phyloP scores from a whole-genome alignment of 306 rosid genomes.

The Begonia peltatifolia region DNA sequence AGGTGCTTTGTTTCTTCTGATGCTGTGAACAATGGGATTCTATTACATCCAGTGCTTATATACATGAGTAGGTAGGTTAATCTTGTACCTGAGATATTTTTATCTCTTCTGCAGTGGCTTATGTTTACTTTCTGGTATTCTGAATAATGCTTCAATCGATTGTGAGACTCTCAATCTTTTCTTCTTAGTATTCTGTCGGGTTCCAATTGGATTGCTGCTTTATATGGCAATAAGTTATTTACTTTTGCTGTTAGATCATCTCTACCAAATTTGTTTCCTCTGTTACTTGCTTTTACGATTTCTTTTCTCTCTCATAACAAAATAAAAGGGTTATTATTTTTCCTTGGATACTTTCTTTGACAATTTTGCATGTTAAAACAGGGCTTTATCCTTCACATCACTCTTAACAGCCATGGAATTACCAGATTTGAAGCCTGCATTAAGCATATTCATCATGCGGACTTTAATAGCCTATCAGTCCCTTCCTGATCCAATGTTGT shows the following conservation, averaged over 20 bases:
- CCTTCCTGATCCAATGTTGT: conserved; percentile 70
- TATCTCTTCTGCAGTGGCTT: not conserved
- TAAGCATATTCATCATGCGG: conserved; percentile 47
- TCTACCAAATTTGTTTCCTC: too few species aligned
- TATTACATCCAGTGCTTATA: conserved; percentile 85
- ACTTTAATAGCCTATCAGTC: conserved; percentile 78
- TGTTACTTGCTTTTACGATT: too few species aligned
- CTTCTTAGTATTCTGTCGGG: too few species aligned
- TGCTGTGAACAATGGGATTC: conserved; percentile 36
- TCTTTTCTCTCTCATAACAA: too few species aligned
- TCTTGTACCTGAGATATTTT: not conserved
- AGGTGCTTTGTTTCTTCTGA: conserved; percentile 58
- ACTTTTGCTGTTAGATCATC: too few species aligned
- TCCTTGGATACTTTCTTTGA: too few species aligned
- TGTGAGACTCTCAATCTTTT: too few species aligned
- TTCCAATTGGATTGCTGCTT: too few species aligned
- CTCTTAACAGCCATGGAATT: conserved; percentile 51
- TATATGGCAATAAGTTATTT: too few species aligned
- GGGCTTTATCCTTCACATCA: conserved; percentile 66
- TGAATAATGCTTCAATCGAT: not conserved
- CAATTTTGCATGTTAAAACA: conserved; percentile 21
- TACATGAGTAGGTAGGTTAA: conserved; percentile 70
- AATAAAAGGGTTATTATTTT: too few species aligned
- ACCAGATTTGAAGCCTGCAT: conserved; percentile 43
- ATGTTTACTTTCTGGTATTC: not conserved